Evolutionary conservation across 2,329 filamentous ascomycete genomes (phyloP), one percentile per base, ranked within the genome.

Genomic region (Venturia oleaginea): DNA sequence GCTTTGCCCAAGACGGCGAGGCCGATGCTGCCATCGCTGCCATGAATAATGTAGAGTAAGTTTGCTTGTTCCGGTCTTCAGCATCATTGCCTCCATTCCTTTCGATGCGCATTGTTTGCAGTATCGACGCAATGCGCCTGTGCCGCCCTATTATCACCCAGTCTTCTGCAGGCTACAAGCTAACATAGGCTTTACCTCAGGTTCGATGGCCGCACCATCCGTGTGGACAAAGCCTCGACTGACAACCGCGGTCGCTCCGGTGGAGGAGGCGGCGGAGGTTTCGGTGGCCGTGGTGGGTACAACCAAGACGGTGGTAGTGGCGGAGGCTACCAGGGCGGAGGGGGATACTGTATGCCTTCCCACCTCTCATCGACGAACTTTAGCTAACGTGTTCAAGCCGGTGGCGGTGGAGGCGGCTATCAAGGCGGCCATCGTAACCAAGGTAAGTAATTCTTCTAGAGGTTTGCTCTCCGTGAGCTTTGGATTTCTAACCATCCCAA

Each of bases 211-310:
- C 91, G 93, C 71, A 86, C 85, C 69, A 97, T 99, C 76, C 92
- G 93, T 70, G 93, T 99, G 69, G 93, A 97, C 80, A 96, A 92
- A 78, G 94, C 92, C 67, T 92, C 91, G 65, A 92, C 97, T 77
- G 88, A 87, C 69, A 84, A 85, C 59, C 81, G 85, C 59, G 83
- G 85, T 65, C 83, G 83, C 63, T 83, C 86, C 63, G 80, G 81
- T 62, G 81, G 83, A 63, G 80, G 82, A 42, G 76, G 78, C 64
- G 76, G 77, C 66, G 70, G 73, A 19, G 73, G 75, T 24, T 72
- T 73, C 30, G 71, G 74, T 62, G 69, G 71, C 40, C 62, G 68
- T 51, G 70, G 71, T 46, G 74, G 75, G 32, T 68, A 68, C 57
- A 66, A 67, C 42, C 63, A 65, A 38, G 60, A 62, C 66, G 66